phyloP scores from a whole-genome alignment of 1,139 yeast genomes.

The Casaregolazyma lundiana region DNA sequence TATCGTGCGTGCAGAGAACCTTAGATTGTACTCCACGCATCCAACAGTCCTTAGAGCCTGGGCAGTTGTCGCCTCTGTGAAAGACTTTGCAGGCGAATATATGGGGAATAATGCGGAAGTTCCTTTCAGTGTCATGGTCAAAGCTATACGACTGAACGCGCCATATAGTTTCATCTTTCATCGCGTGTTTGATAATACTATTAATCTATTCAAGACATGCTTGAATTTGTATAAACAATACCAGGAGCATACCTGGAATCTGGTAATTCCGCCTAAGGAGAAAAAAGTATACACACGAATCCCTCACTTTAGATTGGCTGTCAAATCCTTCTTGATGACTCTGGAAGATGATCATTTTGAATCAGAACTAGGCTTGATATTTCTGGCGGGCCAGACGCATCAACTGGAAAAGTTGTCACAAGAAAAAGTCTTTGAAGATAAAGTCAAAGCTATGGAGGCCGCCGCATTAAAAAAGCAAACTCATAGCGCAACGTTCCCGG shows the following conservation, averaged over 20 bases:
- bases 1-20: constrained; percentile 34
- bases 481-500: constrained; percentile 2
- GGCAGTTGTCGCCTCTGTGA: constrained; percentile 36
- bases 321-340: constrained; percentile 45
- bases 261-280: constrained; percentile 40
- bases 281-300: constrained; percentile 33
- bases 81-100: constrained; percentile 25
- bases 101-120: constrained; percentile 15
- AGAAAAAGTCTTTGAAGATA: constrained; percentile 48
- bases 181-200: constrained; percentile 59
- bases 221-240: constrained; percentile 54
- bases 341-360: constrained; percentile 89
- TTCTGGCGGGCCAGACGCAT: constrained; percentile 70
- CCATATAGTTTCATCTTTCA: constrained; percentile 65
- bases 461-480: not conserved
- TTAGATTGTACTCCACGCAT: constrained; percentile 50
- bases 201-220: constrained; percentile 56
- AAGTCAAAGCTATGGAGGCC: constrained; percentile 26
- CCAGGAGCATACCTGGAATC: constrained; percentile 36
- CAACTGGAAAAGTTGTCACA: constrained; percentile 64
- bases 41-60: constrained; percentile 47
- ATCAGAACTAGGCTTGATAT: constrained; percentile 65
- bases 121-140: constrained; percentile 26
- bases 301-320: constrained; percentile 50
- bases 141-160: constrained; percentile 38